Conservation (phyloP, 1,284 basidiomycete genomes). For the Phellinidium pouzarii region DNA sequence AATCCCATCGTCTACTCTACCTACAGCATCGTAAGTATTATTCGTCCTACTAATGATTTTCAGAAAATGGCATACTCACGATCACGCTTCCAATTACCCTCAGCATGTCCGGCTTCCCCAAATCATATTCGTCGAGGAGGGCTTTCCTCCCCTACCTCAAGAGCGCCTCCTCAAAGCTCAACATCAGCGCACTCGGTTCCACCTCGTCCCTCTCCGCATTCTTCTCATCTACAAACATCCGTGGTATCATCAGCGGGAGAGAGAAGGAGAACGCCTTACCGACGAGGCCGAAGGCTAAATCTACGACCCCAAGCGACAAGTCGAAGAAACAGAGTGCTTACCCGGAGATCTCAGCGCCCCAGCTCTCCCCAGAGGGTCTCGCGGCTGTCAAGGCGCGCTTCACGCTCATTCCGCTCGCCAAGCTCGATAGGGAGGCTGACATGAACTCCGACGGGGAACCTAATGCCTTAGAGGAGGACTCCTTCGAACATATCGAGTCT, state of each 20-base stretch:
- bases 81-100: neutral
- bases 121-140: neutral
- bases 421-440: conserved; percentile 8
- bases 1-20: too few species aligned
- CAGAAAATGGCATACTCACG: too few species aligned
- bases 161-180: conserved; percentile 15
- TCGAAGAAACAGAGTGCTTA: neutral
- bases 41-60: too few species aligned
- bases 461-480: conserved; percentile 1
- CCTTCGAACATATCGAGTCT: neutral
- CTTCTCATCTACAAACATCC: conserved; percentile 5
- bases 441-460: neutral
- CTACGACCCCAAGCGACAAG: neutral
- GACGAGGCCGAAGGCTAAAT: neutral
- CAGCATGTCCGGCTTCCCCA: conserved; percentile 15
- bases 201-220: conserved; percentile 14
- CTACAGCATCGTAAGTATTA: too few species aligned
- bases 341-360: conserved; percentile 15
- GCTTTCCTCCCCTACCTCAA: conserved; percentile 9
- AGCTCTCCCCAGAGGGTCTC: conserved; percentile 11
- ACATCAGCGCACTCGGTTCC: conserved; percentile 11
- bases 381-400: conserved; percentile 11
- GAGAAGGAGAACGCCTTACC: conserved; percentile 1
- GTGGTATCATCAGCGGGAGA: neutral
- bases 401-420: conserved; percentile 13